Evolutionary conservation across 495 filamentous ascomycete species (phyloP).

Genomic region (Bacidia gigantensis): DNA sequence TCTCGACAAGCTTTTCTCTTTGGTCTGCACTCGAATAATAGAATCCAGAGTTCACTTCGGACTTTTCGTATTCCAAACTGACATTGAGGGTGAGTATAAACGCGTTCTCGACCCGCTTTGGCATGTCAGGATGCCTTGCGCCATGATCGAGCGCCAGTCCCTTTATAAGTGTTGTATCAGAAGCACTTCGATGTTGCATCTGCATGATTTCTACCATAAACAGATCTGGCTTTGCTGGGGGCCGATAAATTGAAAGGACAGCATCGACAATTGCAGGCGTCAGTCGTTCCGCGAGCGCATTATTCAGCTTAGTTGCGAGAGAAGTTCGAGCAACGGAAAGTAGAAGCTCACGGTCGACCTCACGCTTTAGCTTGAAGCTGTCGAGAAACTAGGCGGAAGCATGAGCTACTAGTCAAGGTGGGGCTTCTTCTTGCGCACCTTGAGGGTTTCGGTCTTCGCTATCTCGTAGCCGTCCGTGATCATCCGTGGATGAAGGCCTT

Average conservation of each 20-base stretch:
- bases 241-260: slow-evolving; percentile 81
- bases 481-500: slow-evolving; percentile 88
- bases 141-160: slow-evolving; percentile 92
- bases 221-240: slow-evolving; percentile 84
- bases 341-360: slow-evolving; percentile 87
- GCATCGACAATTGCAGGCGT: slow-evolving; percentile 92
- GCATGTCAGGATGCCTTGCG: slow-evolving; percentile 96
- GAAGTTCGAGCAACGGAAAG: slow-evolving; percentile 90
- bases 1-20: slow-evolving; percentile 93
- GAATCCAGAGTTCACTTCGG: slow-evolving; percentile 97
- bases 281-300: slow-evolving; percentile 74
- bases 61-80: slow-evolving; percentile 96
- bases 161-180: slow-evolving; percentile 89
- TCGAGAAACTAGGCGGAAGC: slow-evolving; percentile 63
- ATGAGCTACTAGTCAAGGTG: background rate
- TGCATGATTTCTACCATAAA: slow-evolving; percentile 99
- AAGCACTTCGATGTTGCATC: slow-evolving; percentile 95
- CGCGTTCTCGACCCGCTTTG: slow-evolving; percentile 88
- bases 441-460: slow-evolving; percentile 83
- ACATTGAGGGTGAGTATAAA: slow-evolving; percentile 93
- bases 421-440: slow-evolving; percentile 36
- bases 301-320: slow-evolving; percentile 85
- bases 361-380: slow-evolving; percentile 71
- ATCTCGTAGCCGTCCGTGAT: slow-evolving; percentile 98
- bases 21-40: slow-evolving; percentile 97